Base-by-base conservation (phyloP, 83 land plant species). In the Picea abies region DNA sequence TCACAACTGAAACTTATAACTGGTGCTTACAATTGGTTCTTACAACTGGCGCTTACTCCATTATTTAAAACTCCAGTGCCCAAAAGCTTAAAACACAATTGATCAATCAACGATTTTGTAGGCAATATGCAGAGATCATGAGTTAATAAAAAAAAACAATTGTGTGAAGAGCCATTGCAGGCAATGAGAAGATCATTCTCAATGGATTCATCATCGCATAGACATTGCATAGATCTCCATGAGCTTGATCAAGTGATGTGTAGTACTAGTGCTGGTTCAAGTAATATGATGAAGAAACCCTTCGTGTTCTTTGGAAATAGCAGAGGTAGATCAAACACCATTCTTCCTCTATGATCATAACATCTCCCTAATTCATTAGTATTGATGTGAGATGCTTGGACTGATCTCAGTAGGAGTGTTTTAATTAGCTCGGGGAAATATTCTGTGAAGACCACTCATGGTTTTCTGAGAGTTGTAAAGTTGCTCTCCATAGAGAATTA, bases 101-200 rank as follows among this genome's bases (percentile, higher is more conserved):
- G 37, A 60, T 15, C 41, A 78, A n/a, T 14, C 80, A 26, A 32
- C 3, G 39, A 58, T 17, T 58, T 35, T 22, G 49, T 19, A 58
- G 23, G 23, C 84, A 83, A 64, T 81, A 86, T 76, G 35, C 39
- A n/a, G 84, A 86, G 25, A 91, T 87, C 80, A 84, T 84, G 83
- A 88, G 91, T 41, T 88, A 85, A 76, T 89, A n/a, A 56, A 20
- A 89, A 79, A 70, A 89, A 91, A 60, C 82, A 80, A 56, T 91
- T 86, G 29, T 20, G 26, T 29, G 4, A 17, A 35, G 76, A 72
- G 4, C n/a, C 76, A 41, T 1, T 84, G 37, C 85, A 87, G 61
- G 86, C 90, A 1, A 77, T 87, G 35, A 87, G 91, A 80, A 91
- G 93, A 82, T 91, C 93, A 12, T 80, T 91, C 78, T 91, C 93